Percentiles rank a stretch among this genome's conserved stretches.
phyloP scores from a whole-genome alignment of 2,329 filamentous ascomycete genomes.

The Fusarium secorum region DNA sequence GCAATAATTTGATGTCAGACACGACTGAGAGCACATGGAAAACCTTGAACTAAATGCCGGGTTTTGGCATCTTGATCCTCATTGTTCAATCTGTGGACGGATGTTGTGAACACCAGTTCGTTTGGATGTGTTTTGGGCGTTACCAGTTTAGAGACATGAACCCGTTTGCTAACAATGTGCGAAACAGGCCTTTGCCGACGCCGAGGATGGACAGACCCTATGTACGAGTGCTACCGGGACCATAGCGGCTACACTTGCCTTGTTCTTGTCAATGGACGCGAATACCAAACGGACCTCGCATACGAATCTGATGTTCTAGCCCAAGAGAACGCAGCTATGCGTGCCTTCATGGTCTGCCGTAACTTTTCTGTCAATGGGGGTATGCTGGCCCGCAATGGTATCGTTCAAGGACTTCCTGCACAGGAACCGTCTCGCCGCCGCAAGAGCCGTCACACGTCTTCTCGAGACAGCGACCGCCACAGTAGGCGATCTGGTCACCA shows the following conservation, averaged over 20 bases:
- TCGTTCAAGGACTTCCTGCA: conserved; percentile 71
- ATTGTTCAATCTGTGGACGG: background rate
- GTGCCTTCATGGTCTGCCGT: conserved; percentile 95
- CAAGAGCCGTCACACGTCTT: conserved; percentile 62
- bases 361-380: conserved; percentile 98
- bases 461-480: conserved; percentile 55
- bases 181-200: conserved; percentile 86
- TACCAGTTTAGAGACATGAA: background rate
- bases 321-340: conserved; percentile 92
- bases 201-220: conserved; percentile 90
- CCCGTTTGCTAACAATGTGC: conserved; percentile 47
- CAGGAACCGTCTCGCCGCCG: conserved; percentile 58
- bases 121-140: background rate
- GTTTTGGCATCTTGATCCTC: background rate
- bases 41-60: background rate
- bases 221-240: conserved; percentile 83
- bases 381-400: conserved; percentile 77
- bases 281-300: conserved; percentile 89
- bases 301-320: conserved; percentile 85
- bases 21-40: conserved; percentile 1
- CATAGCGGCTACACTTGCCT: conserved; percentile 83
- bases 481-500: conserved; percentile 63
- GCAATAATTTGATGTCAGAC: background rate
- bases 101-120: background rate
- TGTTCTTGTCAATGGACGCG: conserved; percentile 93